Evolutionary conservation across 441 rosid genomes (phyloP), one percentile per base, ranked within the genome.

Genomic region (Populus trichocarpa): DNA sequence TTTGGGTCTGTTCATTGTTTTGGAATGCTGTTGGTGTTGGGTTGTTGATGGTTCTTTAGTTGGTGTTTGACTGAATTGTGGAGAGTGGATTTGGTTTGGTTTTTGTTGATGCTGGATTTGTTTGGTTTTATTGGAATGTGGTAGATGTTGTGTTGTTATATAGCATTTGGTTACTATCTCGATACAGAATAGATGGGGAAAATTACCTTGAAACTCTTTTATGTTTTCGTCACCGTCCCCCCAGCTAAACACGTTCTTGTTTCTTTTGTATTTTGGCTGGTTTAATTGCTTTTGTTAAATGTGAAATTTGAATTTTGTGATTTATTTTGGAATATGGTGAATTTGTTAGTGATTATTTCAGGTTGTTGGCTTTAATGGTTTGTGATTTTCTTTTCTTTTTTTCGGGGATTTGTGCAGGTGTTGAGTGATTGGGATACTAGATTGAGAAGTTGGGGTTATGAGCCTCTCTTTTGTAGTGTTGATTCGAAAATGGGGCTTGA

Each of bases 391-490:
- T 30, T 28, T 18, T 5, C 3, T 53, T 30, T 8, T 50, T 25
- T 63, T 12, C 13, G 53, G 35, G 77, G 74, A 66, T 77, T 38
- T 74, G 53, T 87, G 77, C 87, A 95, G 97, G 83, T 88, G 26
- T 69, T 91, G 78, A 73, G 77, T 75, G 73, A 82, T 10, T 95
- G 99, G 98, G 92, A 85, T 81, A 77, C 77, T 53, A 90, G 92
- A 82, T 74, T 95, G 79, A 87, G 79, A 20, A 35, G 85, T 13
- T 95, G 99, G 98, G 97, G 94, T 33, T 95, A 95, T 81, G 87
- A 89, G 67, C 97, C 99, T 0, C 35, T 89, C 13, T 89, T 95
- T 81, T 92, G 98, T 79, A 95, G 98, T 50, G 94, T 92, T 70
- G 92, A 93, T 33, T 84, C 96, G 20, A 85, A 84, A 77, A 75